Conservation (phyloP, 768 basidiomycete genomes). For the Boletales sp. region DNA sequence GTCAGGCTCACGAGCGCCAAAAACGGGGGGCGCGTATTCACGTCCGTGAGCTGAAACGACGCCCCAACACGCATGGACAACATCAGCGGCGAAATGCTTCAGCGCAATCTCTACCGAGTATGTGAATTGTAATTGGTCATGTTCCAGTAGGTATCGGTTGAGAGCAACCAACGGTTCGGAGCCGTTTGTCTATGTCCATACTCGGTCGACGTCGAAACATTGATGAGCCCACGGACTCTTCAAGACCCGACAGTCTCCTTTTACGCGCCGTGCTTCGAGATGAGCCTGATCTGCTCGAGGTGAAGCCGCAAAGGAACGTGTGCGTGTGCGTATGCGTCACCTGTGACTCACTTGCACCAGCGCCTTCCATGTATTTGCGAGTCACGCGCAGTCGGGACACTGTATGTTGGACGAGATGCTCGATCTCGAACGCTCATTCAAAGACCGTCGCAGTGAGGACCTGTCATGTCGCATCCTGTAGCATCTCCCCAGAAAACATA, state of each 20-base stretch:
- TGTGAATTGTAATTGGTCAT: slow-evolving; percentile 95
- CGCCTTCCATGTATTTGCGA: slow-evolving; percentile 99
- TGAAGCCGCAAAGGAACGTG: slow-evolving; percentile 52
- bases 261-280: slow-evolving; percentile 93
- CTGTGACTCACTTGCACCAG: slow-evolving; percentile 95
- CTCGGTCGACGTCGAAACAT: background rate
- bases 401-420: slow-evolving; percentile 95
- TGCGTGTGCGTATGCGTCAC: slow-evolving; percentile 95
- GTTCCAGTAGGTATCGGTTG: slow-evolving; percentile 84
- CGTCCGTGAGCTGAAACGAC: slow-evolving; percentile 88
- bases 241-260: slow-evolving; percentile 91
- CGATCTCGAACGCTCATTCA: slow-evolving; percentile 96
- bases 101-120: slow-evolving; percentile 97
- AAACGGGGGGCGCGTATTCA: slow-evolving; percentile 84
- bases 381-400: slow-evolving; percentile 88
- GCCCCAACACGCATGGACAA: slow-evolving; percentile 91
- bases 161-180: slow-evolving; percentile 95
- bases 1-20: slow-evolving; percentile 75
- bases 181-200: slow-evolving; percentile 49
- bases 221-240: slow-evolving; percentile 57
- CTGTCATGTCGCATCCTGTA: slow-evolving; percentile 35
- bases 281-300: slow-evolving; percentile 79
- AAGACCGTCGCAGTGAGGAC: slow-evolving; percentile 92
- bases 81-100: slow-evolving; percentile 84
- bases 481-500: background rate